These are phyloP conservation scores for Rhizopus sp. DNA, from an alignment of 371 early-diverging fungal species.

Conservation along the genomic window DNA sequence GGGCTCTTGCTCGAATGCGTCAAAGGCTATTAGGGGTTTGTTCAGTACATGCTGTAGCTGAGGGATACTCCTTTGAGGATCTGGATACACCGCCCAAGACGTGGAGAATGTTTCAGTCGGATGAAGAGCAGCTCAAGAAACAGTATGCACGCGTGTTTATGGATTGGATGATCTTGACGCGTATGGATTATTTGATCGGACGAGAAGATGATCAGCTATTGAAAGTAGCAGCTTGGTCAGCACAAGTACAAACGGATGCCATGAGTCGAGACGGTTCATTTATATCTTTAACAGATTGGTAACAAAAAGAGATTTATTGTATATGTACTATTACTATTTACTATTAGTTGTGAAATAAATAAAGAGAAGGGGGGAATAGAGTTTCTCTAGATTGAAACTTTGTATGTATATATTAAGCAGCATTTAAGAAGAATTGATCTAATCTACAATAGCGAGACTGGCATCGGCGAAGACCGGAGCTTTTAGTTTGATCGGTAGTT, in stretches of 20 bases:
- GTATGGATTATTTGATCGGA: constrained; percentile 50
- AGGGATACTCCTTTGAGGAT: constrained; percentile 25
- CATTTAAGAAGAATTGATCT: constrained; percentile 26
- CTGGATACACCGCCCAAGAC: constrained; percentile 6
- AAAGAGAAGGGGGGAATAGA: background rate
- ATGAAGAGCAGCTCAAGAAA: constrained; percentile 26
- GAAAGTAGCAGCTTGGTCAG: constrained; percentile 47
- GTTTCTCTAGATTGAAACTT: background rate
- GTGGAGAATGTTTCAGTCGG: constrained; percentile 12
- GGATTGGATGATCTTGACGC: constrained; percentile 48
- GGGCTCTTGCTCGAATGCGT: background rate
- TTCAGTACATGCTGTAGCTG: constrained; percentile 31
- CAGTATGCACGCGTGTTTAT: constrained; percentile 38
- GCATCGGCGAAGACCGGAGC: constrained; percentile 29
- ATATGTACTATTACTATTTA: background rate
- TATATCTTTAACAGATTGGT: constrained; percentile 1
- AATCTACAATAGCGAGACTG: constrained; percentile 25
- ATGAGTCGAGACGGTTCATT: background rate
- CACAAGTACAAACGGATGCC: constrained; percentile 44
- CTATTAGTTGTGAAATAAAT: too few species aligned
- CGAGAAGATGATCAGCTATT: constrained; percentile 26
- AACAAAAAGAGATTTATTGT: background rate
- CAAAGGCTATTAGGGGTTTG: background rate
- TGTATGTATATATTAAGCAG: constrained; percentile 5
- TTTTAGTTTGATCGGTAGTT: constrained; percentile 5